These are phyloP conservation scores for Cornus kousa DNA, from an alignment of 148 eudicot species.

Conservation along the genomic window DNA sequence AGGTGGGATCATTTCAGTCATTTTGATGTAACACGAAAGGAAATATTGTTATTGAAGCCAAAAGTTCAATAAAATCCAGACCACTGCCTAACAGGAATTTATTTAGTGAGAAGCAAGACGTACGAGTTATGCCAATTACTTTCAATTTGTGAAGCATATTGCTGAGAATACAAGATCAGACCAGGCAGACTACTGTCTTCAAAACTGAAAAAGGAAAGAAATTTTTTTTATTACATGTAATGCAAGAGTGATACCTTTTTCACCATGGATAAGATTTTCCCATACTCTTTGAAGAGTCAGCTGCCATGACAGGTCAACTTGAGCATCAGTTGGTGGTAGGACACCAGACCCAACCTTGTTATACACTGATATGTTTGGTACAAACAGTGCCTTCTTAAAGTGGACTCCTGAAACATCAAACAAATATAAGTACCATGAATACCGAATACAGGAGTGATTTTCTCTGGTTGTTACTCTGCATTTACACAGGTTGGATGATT, in stretches of 20 bases:
- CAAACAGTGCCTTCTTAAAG: slow-evolving; percentile 89
- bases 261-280: slow-evolving; percentile 61
- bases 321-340: slow-evolving; percentile 44
- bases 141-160: not conserved
- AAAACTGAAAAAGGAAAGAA: not conserved
- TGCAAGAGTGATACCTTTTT: slow-evolving; percentile 48
- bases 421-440: not conserved
- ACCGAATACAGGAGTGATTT: not conserved
- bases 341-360: slow-evolving; percentile 61
- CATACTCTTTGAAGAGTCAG: slow-evolving; percentile 73
- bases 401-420: slow-evolving; percentile 63
- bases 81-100: not conserved
- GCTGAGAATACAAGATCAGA: not conserved
- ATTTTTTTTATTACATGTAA: not conserved
- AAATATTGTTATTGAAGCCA: too few relatives aligned
- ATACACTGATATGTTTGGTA: slow-evolving; percentile 87
- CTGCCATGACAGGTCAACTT: slow-evolving; percentile 94
- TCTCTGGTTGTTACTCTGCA: not conserved
- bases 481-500: not conserved
- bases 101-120: not conserved
- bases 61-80: not conserved
- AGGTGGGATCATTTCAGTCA: too few relatives aligned
- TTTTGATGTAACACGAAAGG: too few relatives aligned
- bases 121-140: not conserved
- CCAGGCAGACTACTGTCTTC: not conserved